Evolutionary conservation across 345 rosid genomes (phyloP).

Genomic region (Mercurialis annua): DNA sequence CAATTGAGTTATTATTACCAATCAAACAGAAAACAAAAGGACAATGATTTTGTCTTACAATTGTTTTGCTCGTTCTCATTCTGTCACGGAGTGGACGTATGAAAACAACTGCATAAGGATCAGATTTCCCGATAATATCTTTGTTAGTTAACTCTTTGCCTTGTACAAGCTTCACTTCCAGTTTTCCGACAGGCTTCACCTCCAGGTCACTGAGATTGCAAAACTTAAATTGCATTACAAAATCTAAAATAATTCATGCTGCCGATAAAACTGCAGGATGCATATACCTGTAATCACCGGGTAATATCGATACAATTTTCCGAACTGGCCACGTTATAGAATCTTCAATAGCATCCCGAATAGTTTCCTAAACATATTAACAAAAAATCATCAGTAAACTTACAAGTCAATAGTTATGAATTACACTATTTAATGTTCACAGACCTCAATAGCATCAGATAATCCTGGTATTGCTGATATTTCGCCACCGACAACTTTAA

Average conservation of each 20-base stretch:
- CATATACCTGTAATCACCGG: constrained; percentile 89
- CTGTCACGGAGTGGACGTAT: constrained; percentile 71
- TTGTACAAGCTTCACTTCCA: constrained; percentile 91
- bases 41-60: constrained; percentile 40
- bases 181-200: constrained; percentile 78
- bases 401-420: background rate
- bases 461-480: constrained; percentile 77
- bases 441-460: constrained; percentile 81
- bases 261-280: background rate
- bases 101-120: constrained; percentile 73
- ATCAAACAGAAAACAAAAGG: background rate
- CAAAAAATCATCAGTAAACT: background rate
- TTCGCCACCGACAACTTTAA: constrained; percentile 76
- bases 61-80: constrained; percentile 70
- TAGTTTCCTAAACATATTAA: constrained; percentile 57
- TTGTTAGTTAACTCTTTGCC: constrained; percentile 79
- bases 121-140: constrained; percentile 89
- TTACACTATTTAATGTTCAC: constrained; percentile 8
- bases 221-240: background rate
- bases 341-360: constrained; percentile 79
- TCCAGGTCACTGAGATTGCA: constrained; percentile 55
- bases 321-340: constrained; percentile 91
- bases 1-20: background rate
- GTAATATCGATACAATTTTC: constrained; percentile 64
- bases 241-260: background rate